These are phyloP conservation scores for Cryptomeria japonica DNA, from an alignment of 75 land plant species.

Conservation along the genomic window DNA sequence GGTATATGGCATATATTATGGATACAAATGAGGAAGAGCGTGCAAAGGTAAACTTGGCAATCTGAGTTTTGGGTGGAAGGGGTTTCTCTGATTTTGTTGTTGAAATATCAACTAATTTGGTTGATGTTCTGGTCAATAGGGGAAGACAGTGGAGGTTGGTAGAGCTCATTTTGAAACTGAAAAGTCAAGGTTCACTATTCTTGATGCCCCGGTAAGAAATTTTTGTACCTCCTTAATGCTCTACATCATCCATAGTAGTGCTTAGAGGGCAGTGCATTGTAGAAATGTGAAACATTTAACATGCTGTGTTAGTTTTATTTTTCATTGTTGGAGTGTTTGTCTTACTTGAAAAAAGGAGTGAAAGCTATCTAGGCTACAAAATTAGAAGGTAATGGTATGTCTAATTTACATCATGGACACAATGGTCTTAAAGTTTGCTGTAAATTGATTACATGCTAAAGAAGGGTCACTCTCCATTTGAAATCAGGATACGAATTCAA, in stretches of 20 bases:
- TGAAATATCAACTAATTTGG: background rate
- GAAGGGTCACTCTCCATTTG: background rate
- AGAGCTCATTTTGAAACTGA: conserved; percentile 97
- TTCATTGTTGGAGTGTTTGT: background rate
- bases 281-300: background rate
- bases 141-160: conserved; percentile 99
- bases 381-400: background rate
- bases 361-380: too few species aligned
- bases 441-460: background rate
- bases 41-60: conserved; percentile 58
- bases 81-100: background rate
- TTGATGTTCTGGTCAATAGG: conserved; percentile 44
- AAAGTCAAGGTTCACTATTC: conserved; percentile 87
- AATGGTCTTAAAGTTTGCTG: background rate
- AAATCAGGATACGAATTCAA: too few species aligned
- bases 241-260: background rate
- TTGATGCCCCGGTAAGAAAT: conserved; percentile 92
- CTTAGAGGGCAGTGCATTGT: background rate
- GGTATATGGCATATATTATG: conserved; percentile 99
- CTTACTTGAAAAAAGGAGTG: background rate
- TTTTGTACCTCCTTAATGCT: background rate
- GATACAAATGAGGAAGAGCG: conserved; percentile 99
- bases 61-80: background rate
- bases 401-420: background rate
- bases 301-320: background rate